These are phyloP conservation scores for Cyclostephanos tholiformis DNA, from an alignment of 108 stramenopile genomes.

Conservation along the genomic window DNA sequence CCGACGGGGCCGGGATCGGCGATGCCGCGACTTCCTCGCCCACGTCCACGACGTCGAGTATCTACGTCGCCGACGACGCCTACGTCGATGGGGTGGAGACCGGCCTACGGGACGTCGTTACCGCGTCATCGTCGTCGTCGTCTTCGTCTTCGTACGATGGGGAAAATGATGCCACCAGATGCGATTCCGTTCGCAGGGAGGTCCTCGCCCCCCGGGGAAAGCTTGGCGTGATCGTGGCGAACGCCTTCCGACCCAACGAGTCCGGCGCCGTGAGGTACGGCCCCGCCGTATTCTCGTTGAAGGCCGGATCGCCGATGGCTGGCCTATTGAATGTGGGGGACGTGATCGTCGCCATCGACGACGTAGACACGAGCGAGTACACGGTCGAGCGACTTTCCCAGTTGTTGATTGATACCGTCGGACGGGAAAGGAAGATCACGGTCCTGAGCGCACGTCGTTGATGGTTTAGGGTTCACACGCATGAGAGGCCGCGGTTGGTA, in stretches of 20 bases:
- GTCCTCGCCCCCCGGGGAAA: slow-evolving; percentile 71
- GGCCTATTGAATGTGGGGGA: slow-evolving; percentile 79
- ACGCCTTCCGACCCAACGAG: slow-evolving; percentile 16
- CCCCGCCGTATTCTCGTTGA: slow-evolving; percentile 51
- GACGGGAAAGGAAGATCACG: slow-evolving; percentile 71
- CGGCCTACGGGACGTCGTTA: too few species aligned
- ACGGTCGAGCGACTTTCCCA: slow-evolving; percentile 78
- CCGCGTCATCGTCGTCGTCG: too few species aligned
- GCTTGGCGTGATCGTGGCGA: slow-evolving; percentile 78
- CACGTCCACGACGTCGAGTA: too few species aligned
- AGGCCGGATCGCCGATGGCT: slow-evolving; percentile 67
- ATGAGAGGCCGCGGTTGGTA: too few species aligned
- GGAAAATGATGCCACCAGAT: too few species aligned
- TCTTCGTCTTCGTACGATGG: too few species aligned
- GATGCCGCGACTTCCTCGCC: too few species aligned
- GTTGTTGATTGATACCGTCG: slow-evolving; percentile 65
- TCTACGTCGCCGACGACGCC: too few species aligned
- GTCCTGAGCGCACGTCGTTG: slow-evolving; percentile 50
- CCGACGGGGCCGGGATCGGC: too few species aligned
- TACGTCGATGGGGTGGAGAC: too few species aligned
- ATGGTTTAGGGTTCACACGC: not conserved
- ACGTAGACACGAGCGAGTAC: slow-evolving; percentile 68
- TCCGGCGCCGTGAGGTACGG: slow-evolving; percentile 18
- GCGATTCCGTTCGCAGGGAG: too few species aligned
- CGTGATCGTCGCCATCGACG: slow-evolving; percentile 79